These are phyloP conservation scores for Maudiozyma bulderi DNA, from an alignment of 805 yeast genomes.

Conservation along the genomic window DNA sequence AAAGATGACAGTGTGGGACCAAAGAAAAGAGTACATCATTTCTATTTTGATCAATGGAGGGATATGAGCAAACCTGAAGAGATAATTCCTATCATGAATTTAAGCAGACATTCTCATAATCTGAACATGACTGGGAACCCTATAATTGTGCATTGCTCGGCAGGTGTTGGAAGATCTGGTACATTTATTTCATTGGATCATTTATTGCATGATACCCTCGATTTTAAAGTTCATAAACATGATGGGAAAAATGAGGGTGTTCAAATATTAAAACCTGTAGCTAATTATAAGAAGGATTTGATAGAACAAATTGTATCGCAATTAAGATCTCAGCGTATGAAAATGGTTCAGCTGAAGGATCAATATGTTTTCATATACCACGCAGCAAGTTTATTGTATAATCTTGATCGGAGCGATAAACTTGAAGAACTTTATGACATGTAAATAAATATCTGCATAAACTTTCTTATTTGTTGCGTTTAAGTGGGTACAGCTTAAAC, in stretches of 20 bases:
- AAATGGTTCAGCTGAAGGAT: slow-evolving; percentile 29
- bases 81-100: slow-evolving; percentile 26
- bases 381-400: slow-evolving; percentile 14
- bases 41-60: slow-evolving; percentile 72
- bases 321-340: slow-evolving; percentile 27
- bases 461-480: too few species aligned
- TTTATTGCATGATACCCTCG: slow-evolving; percentile 22
- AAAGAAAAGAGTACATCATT: slow-evolving; percentile 41
- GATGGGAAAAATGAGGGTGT: not conserved
- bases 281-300: slow-evolving; percentile 21
- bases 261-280: not conserved
- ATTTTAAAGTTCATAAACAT: slow-evolving; percentile 7
- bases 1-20: slow-evolving; percentile 31
- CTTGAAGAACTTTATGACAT: not conserved
- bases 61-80: slow-evolving; percentile 62
- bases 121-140: slow-evolving; percentile 34
- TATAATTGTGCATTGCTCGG: slow-evolving; percentile 82
- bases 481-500: not conserved
- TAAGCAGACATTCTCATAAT: slow-evolving; percentile 24
- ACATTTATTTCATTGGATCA: slow-evolving; percentile 55
- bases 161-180: slow-evolving; percentile 96
- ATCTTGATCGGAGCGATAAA: not conserved
- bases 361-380: slow-evolving; percentile 28
- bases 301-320: slow-evolving; percentile 28
- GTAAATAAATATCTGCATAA: not conserved